Conservation (phyloP, 2,329 filamentous ascomycete species). For the Aquanectria penicillioides region DNA sequence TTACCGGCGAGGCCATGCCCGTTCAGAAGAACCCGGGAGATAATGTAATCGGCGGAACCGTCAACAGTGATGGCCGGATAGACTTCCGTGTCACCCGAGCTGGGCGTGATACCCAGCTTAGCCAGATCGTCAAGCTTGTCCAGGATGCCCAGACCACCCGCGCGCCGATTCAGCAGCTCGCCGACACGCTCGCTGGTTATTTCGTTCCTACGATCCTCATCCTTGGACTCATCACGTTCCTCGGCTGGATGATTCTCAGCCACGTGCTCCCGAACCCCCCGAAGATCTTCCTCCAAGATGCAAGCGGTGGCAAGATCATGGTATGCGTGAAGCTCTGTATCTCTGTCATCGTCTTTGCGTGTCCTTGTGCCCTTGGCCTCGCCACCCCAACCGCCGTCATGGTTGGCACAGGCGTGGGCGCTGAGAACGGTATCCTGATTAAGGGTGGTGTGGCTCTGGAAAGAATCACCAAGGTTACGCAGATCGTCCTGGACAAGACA, state of each 20-base stretch:
- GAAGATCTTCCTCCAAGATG: constrained; percentile 81
- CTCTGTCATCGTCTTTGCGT: constrained; percentile 97
- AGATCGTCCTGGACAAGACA: constrained; percentile 95
- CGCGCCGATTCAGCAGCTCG: constrained; percentile 93
- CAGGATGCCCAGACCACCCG: constrained; percentile 96
- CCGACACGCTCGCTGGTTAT: constrained; percentile 89
- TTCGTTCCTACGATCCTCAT: constrained; percentile 91
- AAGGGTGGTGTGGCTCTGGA: constrained; percentile 95
- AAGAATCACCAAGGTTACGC: constrained; percentile 87
- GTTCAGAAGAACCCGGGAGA: constrained; percentile 88
- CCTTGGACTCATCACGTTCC: constrained; percentile 86
- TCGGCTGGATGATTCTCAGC: constrained; percentile 93
- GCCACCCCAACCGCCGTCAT: constrained; percentile 97
- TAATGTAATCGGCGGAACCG: constrained; percentile 88
- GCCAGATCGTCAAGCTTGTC: constrained; percentile 97
- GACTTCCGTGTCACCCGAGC: constrained; percentile 94
- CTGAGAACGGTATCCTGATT: constrained; percentile 95
- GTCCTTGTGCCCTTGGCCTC: constrained; percentile 94
- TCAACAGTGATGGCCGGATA: constrained; percentile 91
- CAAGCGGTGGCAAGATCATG: constrained; percentile 92
- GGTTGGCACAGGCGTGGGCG: constrained; percentile 97
- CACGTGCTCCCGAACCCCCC: constrained; percentile 87
- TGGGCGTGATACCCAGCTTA: constrained; percentile 94
- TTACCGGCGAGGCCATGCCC: constrained; percentile 96
- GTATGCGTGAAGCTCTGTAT: constrained; percentile 98